phyloP scores from a whole-genome alignment of 768 basidiomycete species.

The Psilocybe azurescens region DNA sequence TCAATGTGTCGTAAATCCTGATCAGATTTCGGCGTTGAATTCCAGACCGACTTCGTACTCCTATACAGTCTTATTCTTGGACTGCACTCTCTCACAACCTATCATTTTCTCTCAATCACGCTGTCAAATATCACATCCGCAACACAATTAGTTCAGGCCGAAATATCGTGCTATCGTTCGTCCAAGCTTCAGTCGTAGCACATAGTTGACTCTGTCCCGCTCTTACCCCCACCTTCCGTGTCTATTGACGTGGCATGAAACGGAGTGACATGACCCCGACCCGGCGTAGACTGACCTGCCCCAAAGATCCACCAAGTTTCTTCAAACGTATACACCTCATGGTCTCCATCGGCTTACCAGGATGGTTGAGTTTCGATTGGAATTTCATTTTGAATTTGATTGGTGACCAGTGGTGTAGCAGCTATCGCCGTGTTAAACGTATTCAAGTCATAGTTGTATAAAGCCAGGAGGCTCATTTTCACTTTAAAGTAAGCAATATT shows the following conservation, averaged over 20 bases:
- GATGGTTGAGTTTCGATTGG: neutral
- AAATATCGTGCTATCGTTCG: neutral
- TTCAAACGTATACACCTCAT: neutral
- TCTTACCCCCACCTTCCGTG: neutral
- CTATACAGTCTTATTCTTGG: neutral
- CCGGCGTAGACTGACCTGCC: neutral
- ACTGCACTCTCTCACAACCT: neutral
- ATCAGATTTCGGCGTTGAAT: neutral
- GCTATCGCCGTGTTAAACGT: neutral
- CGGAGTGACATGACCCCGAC: neutral
- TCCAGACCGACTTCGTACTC: neutral
- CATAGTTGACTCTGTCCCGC: neutral
- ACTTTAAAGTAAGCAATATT: neutral
- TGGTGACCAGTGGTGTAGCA: neutral
- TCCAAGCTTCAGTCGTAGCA: neutral
- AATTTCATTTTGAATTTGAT: neutral
- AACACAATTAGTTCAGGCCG: neutral
- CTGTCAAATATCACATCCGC: neutral
- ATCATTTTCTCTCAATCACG: neutral
- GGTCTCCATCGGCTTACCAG: neutral
- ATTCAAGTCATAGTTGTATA: neutral
- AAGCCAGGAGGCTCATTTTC: neutral
- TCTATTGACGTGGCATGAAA: neutral
- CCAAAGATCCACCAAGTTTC: neutral
- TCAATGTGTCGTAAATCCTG: neutral